Percentiles rank a stretch among this genome's conserved stretches.
phyloP scores from a whole-genome alignment of 1,284 basidiomycete species.

The Papiliotrema laurentii region DNA sequence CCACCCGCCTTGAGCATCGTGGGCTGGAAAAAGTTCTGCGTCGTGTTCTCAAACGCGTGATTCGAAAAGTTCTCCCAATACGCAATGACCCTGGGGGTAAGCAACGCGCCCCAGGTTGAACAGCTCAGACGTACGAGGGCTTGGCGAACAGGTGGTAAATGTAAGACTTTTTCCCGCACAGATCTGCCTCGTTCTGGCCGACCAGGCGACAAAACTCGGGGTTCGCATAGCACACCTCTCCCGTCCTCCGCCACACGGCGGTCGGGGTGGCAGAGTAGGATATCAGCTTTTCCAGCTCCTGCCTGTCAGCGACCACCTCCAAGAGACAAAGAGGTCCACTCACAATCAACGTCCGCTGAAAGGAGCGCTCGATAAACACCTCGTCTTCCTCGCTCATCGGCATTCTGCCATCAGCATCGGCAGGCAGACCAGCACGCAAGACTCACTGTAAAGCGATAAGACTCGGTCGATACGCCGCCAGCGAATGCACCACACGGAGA shows the following conservation, averaged over 20 bases:
- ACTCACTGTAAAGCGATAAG: constrained; percentile 80
- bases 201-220: constrained; percentile 95
- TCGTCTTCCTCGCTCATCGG: constrained; percentile 88
- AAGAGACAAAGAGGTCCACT: constrained; percentile 32
- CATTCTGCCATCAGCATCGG: constrained; percentile 54
- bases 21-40: constrained; percentile 88
- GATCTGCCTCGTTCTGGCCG: constrained; percentile 77
- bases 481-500: constrained; percentile 83
- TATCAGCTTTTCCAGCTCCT: constrained; percentile 96
- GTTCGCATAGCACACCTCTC: constrained; percentile 93
- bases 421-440: neutral
- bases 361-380: constrained; percentile 90
- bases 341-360: constrained; percentile 86
- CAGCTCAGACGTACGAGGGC: constrained; percentile 54
- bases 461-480: constrained; percentile 91
- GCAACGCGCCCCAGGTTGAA: neutral
- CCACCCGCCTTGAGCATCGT: constrained; percentile 62
- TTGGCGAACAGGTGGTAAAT: constrained; percentile 91
- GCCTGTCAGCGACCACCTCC: neutral
- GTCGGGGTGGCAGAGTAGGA: constrained; percentile 98
- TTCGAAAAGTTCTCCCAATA: constrained; percentile 94
- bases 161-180: constrained; percentile 70
- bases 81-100: constrained; percentile 55
- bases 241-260: constrained; percentile 96
- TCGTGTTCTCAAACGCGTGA: constrained; percentile 93